Base-by-base conservation (phyloP, 345 rosid species). In the Limnanthes douglasii region DNA sequence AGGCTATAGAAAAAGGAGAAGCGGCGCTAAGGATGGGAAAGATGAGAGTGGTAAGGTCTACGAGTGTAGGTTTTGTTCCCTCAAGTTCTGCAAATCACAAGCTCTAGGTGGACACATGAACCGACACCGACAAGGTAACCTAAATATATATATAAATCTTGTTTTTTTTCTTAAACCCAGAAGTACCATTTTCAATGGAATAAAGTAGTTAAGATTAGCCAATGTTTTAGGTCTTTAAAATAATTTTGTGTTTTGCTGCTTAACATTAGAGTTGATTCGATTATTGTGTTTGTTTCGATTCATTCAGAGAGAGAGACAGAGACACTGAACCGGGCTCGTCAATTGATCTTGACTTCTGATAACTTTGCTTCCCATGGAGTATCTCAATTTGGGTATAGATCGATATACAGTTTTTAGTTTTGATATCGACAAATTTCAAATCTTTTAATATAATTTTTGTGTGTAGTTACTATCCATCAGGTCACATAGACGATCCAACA, bases 81-180 rank as follows among this genome's bases (percentile, higher is more conserved):
- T 92, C 62, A 85, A 78, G 90, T 92, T 92, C 66, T 78, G 93
- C 78, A 92, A 92, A 69, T 92, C 99, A 47, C 99, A 92, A 85
- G 99, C 99, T 41, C 99, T 92, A 5, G 99, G 99, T 19, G 99
- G 96, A 34, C 99, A 92, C 78, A 92, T 92, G 99, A 92, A 92
- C 64, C 94, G 99, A 60, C 99, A 92, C 65, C 77, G 99, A 53
- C 96, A 92, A 92, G 96, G 98, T 54, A 70, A 64, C 51, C 29
- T 29, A 4, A 16, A 26, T 6, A 26, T 2, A 8, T 26, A 26
- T 12, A 26, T 6, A 26, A 9, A 46, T 41, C 14, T 17, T 28
- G 11, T 7, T 31, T 18, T 34, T 45, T 20, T 34, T 2, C 12
- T 21, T n/a, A 28, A 4, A 29, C 10, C 1, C 9, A n/a, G 6